phyloP scores from a whole-genome alignment of 2,329 filamentous ascomycete species.

The Graphilbum ipis-grandicollis region DNA sequence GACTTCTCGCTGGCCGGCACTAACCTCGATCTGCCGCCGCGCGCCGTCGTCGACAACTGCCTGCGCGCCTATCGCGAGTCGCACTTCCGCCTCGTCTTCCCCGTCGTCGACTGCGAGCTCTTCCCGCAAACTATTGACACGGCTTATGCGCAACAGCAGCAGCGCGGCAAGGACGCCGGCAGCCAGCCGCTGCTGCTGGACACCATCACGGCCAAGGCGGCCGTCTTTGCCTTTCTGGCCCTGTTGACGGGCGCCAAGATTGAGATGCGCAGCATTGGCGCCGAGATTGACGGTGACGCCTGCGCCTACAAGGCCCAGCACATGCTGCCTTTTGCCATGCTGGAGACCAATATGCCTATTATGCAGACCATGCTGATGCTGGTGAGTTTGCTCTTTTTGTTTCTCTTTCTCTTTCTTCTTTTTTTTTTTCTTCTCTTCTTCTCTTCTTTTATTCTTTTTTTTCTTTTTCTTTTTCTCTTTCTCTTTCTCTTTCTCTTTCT shows the following conservation, averaged over 20 bases:
- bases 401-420: background rate
- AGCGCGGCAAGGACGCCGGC: background rate
- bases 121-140: conserved; percentile 25
- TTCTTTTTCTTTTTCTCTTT: background rate
- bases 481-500: background rate
- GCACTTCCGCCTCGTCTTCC: conserved; percentile 26
- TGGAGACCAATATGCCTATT: conserved; percentile 23
- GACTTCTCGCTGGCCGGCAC: background rate
- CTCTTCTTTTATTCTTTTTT: background rate
- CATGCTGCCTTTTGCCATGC: conserved; percentile 23
- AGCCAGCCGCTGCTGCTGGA: conserved; percentile 8
- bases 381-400: conserved; percentile 18
- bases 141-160: conserved; percentile 21
- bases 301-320: conserved; percentile 23
- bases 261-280: background rate
- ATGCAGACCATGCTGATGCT: conserved; percentile 29
- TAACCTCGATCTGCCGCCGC: conserved; percentile 1
- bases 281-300: conserved; percentile 20
- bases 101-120: conserved; percentile 26
- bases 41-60: conserved; percentile 11
- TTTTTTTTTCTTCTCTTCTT: background rate
- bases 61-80: conserved; percentile 16
- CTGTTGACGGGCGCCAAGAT: conserved; percentile 12
- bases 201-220: conserved; percentile 23
- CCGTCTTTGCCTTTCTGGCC: conserved; percentile 30